Evolutionary conservation across 352 stramenopile species (phyloP), one percentile per base, ranked within the genome.

Genomic region (Globisporangium solare): DNA sequence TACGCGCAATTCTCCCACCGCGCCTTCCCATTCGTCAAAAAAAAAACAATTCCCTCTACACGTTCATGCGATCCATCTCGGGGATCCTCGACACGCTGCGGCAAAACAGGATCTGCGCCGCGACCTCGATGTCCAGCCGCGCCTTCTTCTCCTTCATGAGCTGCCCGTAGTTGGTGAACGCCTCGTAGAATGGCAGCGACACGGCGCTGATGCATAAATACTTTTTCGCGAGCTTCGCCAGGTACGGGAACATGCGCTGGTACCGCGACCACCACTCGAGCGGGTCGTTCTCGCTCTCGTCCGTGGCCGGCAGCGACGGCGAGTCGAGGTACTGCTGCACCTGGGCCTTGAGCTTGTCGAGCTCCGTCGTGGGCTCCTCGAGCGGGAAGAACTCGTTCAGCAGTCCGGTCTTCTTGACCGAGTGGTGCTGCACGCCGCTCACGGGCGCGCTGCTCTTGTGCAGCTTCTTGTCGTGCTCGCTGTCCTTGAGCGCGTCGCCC

Each of bases 41-140:
- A 27, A 5, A 27, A 27, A 5, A 5, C 24, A 27, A 27, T 27
- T 27, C 24, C 24, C 18, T 43, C 13, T 56, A 79, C 39, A 86
- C 79, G 52, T 87, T 87, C 58, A 92, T 89, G 39, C 82, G 82
- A 40, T 92, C 79, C 79, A 92, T 92, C 63, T 93, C 83, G 13
- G 80, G 78, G 40, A 93, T 90, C 8, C 79, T 63, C 39, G 75
- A 90, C 3, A 88, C 83, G 41, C 79, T 90, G 41, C 80, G 76
- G 55, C 81, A 88, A 55, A 93, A 93, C 20, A 93, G 66, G 41
- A 90, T 83, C 61, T 89, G 80, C 15, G 78, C 78, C 17, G 79
- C 79, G 6, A 93, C 77, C 61, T 91, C 79, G 31, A 90, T 91
- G 59, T 90, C 80, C 10, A 93, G 54, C 1, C 81, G 70, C 51